A percentile compares a stretch with the other conserved stretches of the same genome.
phyloP scores from a whole-genome alignment of 768 basidiomycete genomes.

The Russula compacta region DNA sequence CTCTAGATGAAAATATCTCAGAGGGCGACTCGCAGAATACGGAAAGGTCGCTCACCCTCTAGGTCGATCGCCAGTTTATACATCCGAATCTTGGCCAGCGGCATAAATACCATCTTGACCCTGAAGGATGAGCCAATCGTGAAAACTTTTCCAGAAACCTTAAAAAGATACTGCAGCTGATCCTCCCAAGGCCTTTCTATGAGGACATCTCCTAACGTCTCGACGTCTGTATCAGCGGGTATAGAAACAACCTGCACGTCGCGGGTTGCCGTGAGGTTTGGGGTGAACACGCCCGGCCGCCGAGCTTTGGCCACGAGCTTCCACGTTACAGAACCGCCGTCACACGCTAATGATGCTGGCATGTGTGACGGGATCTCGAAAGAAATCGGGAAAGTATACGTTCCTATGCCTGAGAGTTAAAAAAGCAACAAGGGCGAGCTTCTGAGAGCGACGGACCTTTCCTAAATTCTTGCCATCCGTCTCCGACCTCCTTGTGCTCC shows the following conservation, averaged over 20 bases:
- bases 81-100: conserved; percentile 74
- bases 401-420: conserved; percentile 39
- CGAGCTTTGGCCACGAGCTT: conserved; percentile 72
- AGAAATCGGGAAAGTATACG: conserved; percentile 90
- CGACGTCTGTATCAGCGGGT: conserved; percentile 78
- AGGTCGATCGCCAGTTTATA: conserved; percentile 63
- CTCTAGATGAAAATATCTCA: conserved; percentile 39
- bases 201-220: conserved; percentile 70
- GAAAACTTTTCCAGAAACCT: conserved; percentile 65
- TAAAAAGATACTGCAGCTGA: conserved; percentile 74
- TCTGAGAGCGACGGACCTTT: conserved; percentile 44
- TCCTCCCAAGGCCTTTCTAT: conserved; percentile 89
- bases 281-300: conserved; percentile 71
- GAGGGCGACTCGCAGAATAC: background rate
- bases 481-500: conserved; percentile 35
- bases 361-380: conserved; percentile 74
- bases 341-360: conserved; percentile 68
- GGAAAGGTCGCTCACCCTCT: conserved; percentile 53
- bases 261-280: conserved; percentile 56
- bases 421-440: background rate
- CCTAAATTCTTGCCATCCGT: conserved; percentile 81
- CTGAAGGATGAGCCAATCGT: conserved; percentile 78
- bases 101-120: conserved; percentile 71
- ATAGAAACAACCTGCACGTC: conserved; percentile 69
- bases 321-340: conserved; percentile 74